Conservation (phyloP, 176 grass and related monocot genomes). For the Bolboschoenus planiculmis region DNA sequence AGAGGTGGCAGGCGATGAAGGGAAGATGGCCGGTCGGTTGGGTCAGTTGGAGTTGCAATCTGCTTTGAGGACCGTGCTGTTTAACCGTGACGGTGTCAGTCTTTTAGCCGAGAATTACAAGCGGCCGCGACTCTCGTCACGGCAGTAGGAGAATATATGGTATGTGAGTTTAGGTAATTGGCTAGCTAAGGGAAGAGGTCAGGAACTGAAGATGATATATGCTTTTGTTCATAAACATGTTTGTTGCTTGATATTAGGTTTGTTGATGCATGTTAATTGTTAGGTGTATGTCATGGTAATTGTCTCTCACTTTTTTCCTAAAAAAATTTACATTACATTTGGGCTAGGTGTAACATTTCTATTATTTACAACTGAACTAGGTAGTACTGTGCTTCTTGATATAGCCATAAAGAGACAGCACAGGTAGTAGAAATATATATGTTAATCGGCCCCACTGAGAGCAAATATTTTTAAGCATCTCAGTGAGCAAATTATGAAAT, state of each 20-base stretch:
- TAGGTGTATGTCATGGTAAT: not conserved
- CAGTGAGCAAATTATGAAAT: not conserved
- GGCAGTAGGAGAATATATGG: conserved; percentile 10
- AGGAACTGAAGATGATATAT: not conserved
- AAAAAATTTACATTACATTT: not conserved
- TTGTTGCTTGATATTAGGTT: not conserved
- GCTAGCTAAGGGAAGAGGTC: not conserved
- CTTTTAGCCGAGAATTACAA: conserved; percentile 51
- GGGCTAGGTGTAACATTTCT: not conserved
- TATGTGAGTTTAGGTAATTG: not conserved
- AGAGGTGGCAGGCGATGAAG: not conserved
- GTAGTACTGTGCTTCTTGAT: too few relatives aligned
- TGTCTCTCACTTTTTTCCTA: not conserved
- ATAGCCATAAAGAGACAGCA: too few relatives aligned
- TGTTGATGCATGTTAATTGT: not conserved
- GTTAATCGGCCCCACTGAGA: not conserved
- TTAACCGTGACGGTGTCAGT: conserved; percentile 37
- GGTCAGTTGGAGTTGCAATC: conserved; percentile 46
- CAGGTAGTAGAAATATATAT: too few relatives aligned
- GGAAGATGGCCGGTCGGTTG: not conserved
- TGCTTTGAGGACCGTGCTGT: conserved; percentile 62
- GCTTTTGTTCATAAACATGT: conserved; percentile 14
- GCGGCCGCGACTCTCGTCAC: conserved; percentile 45
- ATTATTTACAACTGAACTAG: not conserved
- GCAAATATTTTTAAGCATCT: not conserved